Conservation (phyloP, 768 basidiomycete species). For the Mycena chlorophos region DNA sequence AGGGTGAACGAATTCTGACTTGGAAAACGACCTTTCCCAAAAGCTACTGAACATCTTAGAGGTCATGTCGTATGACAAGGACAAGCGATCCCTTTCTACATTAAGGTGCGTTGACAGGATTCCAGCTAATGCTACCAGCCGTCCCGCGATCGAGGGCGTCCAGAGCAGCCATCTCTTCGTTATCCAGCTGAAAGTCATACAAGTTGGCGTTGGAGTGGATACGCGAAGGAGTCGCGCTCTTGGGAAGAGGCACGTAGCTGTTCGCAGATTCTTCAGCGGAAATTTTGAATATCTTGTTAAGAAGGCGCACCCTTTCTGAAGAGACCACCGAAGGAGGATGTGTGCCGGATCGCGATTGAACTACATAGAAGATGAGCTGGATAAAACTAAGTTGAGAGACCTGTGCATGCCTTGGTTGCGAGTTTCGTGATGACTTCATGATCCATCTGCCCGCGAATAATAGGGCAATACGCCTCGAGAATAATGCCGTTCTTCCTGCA, state of each 20-base stretch:
- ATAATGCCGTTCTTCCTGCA: slow-evolving; percentile 61
- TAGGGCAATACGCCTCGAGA: slow-evolving; percentile 75
- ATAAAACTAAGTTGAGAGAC: not conserved
- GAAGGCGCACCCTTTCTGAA: slow-evolving; percentile 69
- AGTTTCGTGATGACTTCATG: slow-evolving; percentile 54
- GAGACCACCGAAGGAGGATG: slow-evolving; percentile 85
- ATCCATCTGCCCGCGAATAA: slow-evolving; percentile 61
- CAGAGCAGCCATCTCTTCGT: slow-evolving; percentile 64
- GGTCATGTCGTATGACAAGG: too few species aligned
- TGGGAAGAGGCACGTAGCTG: slow-evolving; percentile 82
- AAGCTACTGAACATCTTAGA: too few species aligned
- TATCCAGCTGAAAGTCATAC: slow-evolving; percentile 70
- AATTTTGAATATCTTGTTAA: slow-evolving; percentile 5
- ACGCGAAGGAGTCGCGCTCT: slow-evolving; percentile 68
- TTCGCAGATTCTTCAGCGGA: not conserved
- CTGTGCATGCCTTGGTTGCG: slow-evolving; percentile 49
- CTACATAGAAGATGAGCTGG: slow-evolving; percentile 31
- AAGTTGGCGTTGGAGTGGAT: slow-evolving; percentile 74
- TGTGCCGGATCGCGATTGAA: slow-evolving; percentile 68
- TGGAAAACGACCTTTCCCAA: too few species aligned
- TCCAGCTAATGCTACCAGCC: slow-evolving; percentile 79
- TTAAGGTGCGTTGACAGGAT: slow-evolving; percentile 65
- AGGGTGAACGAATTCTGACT: too few species aligned
- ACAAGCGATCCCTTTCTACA: too few species aligned
- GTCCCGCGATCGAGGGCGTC: slow-evolving; percentile 73